Base-by-base conservation (phyloP, 768 basidiomycete genomes). In the Kwoniella pini region DNA sequence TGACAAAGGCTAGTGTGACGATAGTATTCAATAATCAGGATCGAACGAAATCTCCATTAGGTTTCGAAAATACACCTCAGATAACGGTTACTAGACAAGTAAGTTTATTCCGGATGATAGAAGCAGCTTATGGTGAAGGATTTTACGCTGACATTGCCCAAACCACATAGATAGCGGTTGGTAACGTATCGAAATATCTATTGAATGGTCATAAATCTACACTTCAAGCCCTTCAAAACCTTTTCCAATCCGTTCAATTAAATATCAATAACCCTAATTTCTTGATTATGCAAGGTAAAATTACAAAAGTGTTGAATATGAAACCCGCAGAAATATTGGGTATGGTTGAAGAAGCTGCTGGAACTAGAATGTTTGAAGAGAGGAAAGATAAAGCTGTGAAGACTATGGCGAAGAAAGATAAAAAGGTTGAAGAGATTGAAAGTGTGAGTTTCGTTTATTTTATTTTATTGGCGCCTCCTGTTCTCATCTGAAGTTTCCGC, bases 221-320 rank as follows among this genome's bases (percentile, higher is more conserved):
- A 3, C 91, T 96, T 66, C 85, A 89, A 54, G 82, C 82, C 0
- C 84, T 99, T 0, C 96, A 96, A 71, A 88, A 86, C 27, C 82
- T 98, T 13, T 98, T 99, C 73, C 96, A 98, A 75, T 88, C 90
- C 39, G 94, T 99, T 0, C 93, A 96, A 77, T 85, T 99, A 66
- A 98, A 98, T 76, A 98, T 99, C 83, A 99, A 98, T 80, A 97
- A 97, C 79, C 96, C 96, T 43, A 98, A 98, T 77, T 98, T 98
- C 81, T 84, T 99, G 60, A 97, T 98, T 77, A 98, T 98, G 95
- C 96, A 99, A 80, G 95, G 96, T 27, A 90, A 94, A 50, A 99
- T 99, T 76, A 99, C 96, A 11, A 99, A 98, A 82, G 94, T 89
- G 30, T 85, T 99, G 49, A 98, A 97, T 79, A 98, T 99, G 96